Base-by-base conservation (phyloP, 352 stramenopile species). In the Phytophthora cactorum region DNA sequence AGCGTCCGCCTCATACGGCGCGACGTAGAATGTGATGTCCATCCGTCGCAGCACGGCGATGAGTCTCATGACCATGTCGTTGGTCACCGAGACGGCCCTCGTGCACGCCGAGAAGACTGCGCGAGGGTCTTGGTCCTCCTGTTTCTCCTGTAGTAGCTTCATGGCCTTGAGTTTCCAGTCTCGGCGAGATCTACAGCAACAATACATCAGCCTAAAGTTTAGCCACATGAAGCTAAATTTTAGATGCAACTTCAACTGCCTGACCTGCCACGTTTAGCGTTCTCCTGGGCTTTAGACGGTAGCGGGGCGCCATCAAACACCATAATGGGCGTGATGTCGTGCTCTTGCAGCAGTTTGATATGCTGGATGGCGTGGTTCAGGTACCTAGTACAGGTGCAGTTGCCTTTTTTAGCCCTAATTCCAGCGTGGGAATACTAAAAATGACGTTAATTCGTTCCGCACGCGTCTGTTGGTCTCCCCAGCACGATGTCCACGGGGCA, bases 1-100 rank as follows among this genome's bases (percentile, higher is more conserved):
- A n/a, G 97, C 96, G 72, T 99, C 97, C 5, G 97, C 96, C 72
- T 99, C 97, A 66, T 99, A 99, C 9, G 97, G 97, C 11, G 97
- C 97, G 2, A 99, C 96, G 25, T 99, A 78, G 73, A 97, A 99
- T 3, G 90, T 54, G 29, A 99, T 82, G 38, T 79, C 55, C 79
- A 92, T 86, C 9, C 75, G 71, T 27, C 74, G 70, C 52, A 96
- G 62, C n/a, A 88, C 72, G 0, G 47, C 72, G 27, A 92, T 85
- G 32, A 96, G 73, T 63, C 74, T 80, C 67, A 78, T 83, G 49
- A 89, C 78, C 88, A 96, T 96, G 5, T 82, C 79, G 50, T 91
- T 91, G 22, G 86, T 84, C 22, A 96, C 85, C 0, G 75, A 79
- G 2, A 94, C 51, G 14, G 83, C 80, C 52, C 81, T 81, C n/a